Evolutionary conservation across 2,329 filamentous ascomycete species (phyloP).

Genomic region (Aspergillus brunneoviolaceus): DNA sequence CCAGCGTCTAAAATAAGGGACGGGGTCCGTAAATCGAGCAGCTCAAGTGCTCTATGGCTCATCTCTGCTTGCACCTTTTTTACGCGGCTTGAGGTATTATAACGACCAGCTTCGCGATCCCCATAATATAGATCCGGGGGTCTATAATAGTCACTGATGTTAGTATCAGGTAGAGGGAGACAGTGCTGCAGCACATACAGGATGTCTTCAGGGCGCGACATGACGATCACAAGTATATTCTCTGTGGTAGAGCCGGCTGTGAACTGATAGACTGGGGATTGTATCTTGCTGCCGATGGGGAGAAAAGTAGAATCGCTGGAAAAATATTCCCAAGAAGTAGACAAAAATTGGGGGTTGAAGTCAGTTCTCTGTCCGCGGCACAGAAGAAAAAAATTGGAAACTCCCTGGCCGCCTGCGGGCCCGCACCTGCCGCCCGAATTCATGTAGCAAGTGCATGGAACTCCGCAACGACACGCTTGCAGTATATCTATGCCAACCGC

Average conservation of each 20-base stretch:
- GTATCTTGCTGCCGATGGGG: background rate
- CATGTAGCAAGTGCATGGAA: background rate
- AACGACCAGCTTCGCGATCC: slow-evolving; percentile 85
- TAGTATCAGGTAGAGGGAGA: slow-evolving; percentile 9
- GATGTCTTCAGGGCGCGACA: slow-evolving; percentile 96
- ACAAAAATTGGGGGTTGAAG: no score
- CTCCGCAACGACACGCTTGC: no score
- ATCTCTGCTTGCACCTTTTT: slow-evolving; percentile 93
- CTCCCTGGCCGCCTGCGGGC: no score
- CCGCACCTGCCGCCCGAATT: background rate
- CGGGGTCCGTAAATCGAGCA: slow-evolving; percentile 75
- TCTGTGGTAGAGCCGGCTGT: no score
- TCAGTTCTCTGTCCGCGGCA: no score
- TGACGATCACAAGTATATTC: slow-evolving; percentile 36
- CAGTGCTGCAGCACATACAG: slow-evolving; percentile 58
- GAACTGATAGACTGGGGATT: no score
- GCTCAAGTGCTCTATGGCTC: slow-evolving; percentile 88
- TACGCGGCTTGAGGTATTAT: slow-evolving; percentile 96
- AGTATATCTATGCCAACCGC: no score
- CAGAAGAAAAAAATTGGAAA: no score
- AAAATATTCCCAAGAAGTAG: no score
- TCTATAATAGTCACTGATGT: slow-evolving; percentile 45
- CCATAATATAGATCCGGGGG: slow-evolving; percentile 97
- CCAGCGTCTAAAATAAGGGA: slow-evolving; percentile 95
- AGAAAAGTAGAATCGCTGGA: no score